Evolutionary conservation across 805 yeast genomes (phyloP).

Genomic region (Yamadazyma sp.): DNA sequence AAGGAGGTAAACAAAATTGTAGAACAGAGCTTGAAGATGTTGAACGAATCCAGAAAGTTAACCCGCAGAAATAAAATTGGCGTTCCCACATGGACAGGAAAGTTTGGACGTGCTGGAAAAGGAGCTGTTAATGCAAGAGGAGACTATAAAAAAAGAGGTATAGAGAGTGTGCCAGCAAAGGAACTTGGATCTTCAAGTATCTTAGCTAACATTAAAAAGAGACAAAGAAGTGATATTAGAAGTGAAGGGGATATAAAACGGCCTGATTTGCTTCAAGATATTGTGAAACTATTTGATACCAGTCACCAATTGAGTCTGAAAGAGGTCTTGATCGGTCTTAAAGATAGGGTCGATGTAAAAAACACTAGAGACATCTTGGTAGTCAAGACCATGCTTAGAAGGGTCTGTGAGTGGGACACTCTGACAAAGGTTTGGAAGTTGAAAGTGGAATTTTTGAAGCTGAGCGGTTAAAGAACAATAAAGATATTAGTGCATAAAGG

Average conservation of each 20-base stretch:
- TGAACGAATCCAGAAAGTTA: constrained; percentile 58
- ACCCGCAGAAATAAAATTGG: constrained; percentile 57
- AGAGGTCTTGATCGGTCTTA: constrained; percentile 12
- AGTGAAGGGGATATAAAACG: background rate
- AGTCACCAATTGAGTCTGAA: constrained; percentile 5
- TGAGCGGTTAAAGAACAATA: constrained; percentile 12
- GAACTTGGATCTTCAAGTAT: constrained; percentile 28
- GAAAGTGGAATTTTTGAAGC: constrained; percentile 42
- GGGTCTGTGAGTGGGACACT: constrained; percentile 69
- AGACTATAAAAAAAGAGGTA: background rate
- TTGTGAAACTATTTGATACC: constrained; percentile 2
- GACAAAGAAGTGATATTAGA: constrained; percentile 32
- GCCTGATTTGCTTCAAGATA: constrained; percentile 9
- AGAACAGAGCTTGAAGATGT: constrained; percentile 51
- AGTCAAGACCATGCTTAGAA: constrained; percentile 65
- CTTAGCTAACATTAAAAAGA: constrained; percentile 10
- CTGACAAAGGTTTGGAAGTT: constrained; percentile 61
- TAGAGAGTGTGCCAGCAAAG: background rate
- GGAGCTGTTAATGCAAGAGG: constrained; percentile 21
- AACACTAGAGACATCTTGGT: constrained; percentile 54
- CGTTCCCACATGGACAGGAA: constrained; percentile 96
- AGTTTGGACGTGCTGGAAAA: constrained; percentile 81
- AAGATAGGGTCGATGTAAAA: constrained; percentile 18
- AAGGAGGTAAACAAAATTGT: constrained; percentile 61
- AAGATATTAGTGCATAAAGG: too few relatives aligned